Evolutionary conservation across 352 stramenopile species (phyloP).

Genomic region (Pythium diclinum): DNA sequence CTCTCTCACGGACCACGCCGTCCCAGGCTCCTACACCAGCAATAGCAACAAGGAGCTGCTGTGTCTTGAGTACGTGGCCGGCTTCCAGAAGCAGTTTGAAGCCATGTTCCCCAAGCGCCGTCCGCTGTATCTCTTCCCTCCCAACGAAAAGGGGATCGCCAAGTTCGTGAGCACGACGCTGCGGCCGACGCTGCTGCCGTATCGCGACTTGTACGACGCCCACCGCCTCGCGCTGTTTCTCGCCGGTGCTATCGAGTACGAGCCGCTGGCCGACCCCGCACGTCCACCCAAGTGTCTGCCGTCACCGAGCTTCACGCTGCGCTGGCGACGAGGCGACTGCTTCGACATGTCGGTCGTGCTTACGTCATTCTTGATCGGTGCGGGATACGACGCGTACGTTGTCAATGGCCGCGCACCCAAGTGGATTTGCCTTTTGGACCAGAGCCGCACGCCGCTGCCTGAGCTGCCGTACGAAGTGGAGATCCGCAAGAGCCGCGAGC

Average conservation of each 20-base stretch:
- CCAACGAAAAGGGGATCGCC: slow-evolving; percentile 89
- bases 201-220: slow-evolving; percentile 90
- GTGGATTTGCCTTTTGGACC: slow-evolving; percentile 91
- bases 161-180: slow-evolving; percentile 96
- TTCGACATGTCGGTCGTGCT: slow-evolving; percentile 92
- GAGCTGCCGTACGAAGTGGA: slow-evolving; percentile 52
- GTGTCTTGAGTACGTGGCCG: slow-evolving; percentile 92
- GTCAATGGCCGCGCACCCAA: slow-evolving; percentile 84
- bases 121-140: slow-evolving; percentile 84
- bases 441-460: slow-evolving; percentile 74
- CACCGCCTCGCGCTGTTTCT: slow-evolving; percentile 85
- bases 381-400: slow-evolving; percentile 94
- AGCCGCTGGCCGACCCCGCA: slow-evolving; percentile 88
- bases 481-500: slow-evolving; percentile 40
- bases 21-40: slow-evolving; percentile 34
- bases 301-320: slow-evolving; percentile 84
- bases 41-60: slow-evolving; percentile 91
- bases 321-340: slow-evolving; percentile 86
- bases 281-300: slow-evolving; percentile 72
- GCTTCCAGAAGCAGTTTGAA: slow-evolving; percentile 90
- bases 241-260: slow-evolving; percentile 91
- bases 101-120: slow-evolving; percentile 76
- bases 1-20: slow-evolving; percentile 19
- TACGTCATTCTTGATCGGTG: slow-evolving; percentile 89
- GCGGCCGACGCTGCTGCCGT: slow-evolving; percentile 90